Percentiles rank a stretch among this genome's conserved stretches.
These are phyloP conservation scores for Xerocomus amazonicus DNA, from an alignment of 1,284 basidiomycete species.

Conservation along the genomic window DNA sequence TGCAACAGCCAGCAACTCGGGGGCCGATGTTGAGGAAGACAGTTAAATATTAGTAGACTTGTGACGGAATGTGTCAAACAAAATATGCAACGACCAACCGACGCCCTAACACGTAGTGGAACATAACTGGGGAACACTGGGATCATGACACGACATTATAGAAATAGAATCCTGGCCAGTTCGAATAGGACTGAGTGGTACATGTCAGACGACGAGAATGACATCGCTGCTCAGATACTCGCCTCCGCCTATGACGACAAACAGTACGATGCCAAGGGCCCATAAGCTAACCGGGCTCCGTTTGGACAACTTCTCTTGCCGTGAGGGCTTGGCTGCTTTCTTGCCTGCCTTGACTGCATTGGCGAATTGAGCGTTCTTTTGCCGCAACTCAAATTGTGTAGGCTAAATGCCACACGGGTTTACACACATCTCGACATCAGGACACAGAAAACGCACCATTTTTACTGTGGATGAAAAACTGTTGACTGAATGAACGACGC, in stretches of 20 bases:
- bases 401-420: slow-evolving; percentile 36
- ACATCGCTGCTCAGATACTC: slow-evolving; percentile 27
- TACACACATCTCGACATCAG: neutral
- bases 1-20: slow-evolving; percentile 44
- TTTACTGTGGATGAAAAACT: neutral
- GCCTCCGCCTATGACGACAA: slow-evolving; percentile 77
- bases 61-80: slow-evolving; percentile 21
- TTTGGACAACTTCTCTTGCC: slow-evolving; percentile 65
- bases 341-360: slow-evolving; percentile 67
- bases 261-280: slow-evolving; percentile 64
- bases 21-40: slow-evolving; percentile 37
- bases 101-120: slow-evolving; percentile 7
- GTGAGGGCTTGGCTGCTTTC: slow-evolving; percentile 67
- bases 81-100: slow-evolving; percentile 11
- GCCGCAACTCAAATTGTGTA: slow-evolving; percentile 75
- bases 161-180: slow-evolving; percentile 59
- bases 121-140: neutral
- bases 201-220: slow-evolving; percentile 4
- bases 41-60: slow-evolving; percentile 17
- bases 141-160: slow-evolving; percentile 36
- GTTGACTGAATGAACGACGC: slow-evolving; percentile 16
- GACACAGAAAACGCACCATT: slow-evolving; percentile 20
- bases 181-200: slow-evolving; percentile 63
- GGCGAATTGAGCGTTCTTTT: slow-evolving; percentile 74
- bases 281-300: slow-evolving; percentile 68